These are phyloP conservation scores for Pichia ethanolica DNA, from an alignment of 805 yeast genomes.

Conservation along the genomic window DNA sequence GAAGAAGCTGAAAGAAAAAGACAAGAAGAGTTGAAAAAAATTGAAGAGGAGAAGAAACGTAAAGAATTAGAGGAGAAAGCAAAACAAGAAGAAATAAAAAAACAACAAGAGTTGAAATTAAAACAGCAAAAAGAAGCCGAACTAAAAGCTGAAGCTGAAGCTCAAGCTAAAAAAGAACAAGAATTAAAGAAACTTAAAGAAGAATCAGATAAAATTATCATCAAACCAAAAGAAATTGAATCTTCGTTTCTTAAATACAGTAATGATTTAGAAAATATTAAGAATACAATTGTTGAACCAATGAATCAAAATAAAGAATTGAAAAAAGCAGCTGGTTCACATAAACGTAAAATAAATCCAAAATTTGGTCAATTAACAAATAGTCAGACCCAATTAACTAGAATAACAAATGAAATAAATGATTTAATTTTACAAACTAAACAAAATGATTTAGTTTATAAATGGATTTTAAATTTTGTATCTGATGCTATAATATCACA, in stretches of 20 bases:
- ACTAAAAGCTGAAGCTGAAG: slow-evolving; percentile 1
- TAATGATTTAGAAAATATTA: slow-evolving; percentile 49
- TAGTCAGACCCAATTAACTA: slow-evolving; percentile 49
- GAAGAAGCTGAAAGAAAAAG: slow-evolving; percentile 14
- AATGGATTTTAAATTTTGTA: slow-evolving; percentile 73
- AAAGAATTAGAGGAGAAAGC: slow-evolving; percentile 14
- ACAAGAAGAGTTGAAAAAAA: slow-evolving; percentile 12
- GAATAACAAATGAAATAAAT: slow-evolving; percentile 44
- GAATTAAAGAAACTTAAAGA: slow-evolving; percentile 18
- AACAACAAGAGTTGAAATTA: slow-evolving; percentile 13
- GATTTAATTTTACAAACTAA: slow-evolving; percentile 43
- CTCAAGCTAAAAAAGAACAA: slow-evolving; percentile 17
- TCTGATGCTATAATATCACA: slow-evolving; percentile 85
- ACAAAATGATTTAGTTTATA: slow-evolving; percentile 42
- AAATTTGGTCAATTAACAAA: slow-evolving; percentile 88
- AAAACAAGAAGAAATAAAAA: slow-evolving; percentile 17
- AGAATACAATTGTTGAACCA: slow-evolving; percentile 48
- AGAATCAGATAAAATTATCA: slow-evolving; percentile 10
- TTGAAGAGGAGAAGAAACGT: slow-evolving; percentile 12
- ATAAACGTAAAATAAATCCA: slow-evolving; percentile 74
- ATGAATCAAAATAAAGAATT: slow-evolving; percentile 36
- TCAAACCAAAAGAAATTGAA: slow-evolving; percentile 33
- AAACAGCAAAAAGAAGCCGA: slow-evolving; percentile 16
- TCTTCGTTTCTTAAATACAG: slow-evolving; percentile 40
- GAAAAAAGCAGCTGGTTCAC: slow-evolving; percentile 47